Conservation (phyloP, 306 rosid species). For the Prinsepia uniflora region DNA sequence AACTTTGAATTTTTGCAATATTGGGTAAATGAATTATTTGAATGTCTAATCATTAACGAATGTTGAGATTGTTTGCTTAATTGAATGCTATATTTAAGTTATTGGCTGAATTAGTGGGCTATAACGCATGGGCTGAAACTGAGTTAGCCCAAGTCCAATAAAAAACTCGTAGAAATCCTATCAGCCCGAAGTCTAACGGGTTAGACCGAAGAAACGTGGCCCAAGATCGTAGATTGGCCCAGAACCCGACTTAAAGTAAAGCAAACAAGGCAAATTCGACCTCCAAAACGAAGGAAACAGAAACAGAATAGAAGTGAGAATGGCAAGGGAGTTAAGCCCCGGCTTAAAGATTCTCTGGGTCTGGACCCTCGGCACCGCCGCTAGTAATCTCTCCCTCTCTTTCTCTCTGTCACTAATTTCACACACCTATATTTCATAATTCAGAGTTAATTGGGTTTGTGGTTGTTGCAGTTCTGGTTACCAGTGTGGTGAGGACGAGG, state of each 20-base stretch:
- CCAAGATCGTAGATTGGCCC: background rate
- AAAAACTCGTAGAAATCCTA: too few relatives aligned
- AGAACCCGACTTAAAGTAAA: background rate
- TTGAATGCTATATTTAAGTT: too few relatives aligned
- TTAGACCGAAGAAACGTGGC: background rate
- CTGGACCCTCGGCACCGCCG: constrained; percentile 92
- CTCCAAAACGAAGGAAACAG: background rate
- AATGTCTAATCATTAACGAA: too few relatives aligned
- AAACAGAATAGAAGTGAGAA: constrained; percentile 2
- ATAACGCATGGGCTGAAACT: too few relatives aligned
- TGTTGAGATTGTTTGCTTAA: background rate
- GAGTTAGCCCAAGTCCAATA: too few relatives aligned
- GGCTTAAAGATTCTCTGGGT: constrained; percentile 84
- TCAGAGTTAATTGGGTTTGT: background rate
- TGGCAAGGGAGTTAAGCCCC: constrained; percentile 69
- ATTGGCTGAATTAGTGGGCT: too few relatives aligned
- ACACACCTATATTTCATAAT: background rate
- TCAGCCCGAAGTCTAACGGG: background rate
- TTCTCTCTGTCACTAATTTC: background rate
- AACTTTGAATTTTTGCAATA: too few relatives aligned
- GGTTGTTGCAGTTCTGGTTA: constrained; percentile 46
- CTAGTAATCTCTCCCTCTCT: constrained; percentile 32
- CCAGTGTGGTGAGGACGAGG: constrained; percentile 54
- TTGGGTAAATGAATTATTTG: too few relatives aligned
- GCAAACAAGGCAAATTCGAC: too few relatives aligned